phyloP scores from a whole-genome alignment of 306 rosid genomes.

The Prunus mume region DNA sequence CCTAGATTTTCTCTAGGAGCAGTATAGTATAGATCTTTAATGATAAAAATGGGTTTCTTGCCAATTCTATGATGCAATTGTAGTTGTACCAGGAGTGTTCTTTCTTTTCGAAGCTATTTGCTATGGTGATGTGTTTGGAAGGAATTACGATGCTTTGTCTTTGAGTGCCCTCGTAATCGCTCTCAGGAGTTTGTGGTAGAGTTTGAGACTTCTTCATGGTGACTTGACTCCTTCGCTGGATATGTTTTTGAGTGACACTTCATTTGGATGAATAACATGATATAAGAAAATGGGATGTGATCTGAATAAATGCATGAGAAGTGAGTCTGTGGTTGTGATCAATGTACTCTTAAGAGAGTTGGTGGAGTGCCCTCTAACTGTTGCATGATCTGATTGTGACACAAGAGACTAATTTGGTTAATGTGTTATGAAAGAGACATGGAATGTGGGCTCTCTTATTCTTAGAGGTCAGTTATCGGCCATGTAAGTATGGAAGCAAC shows the following conservation, averaged over 20 bases:
- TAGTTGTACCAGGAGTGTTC: constrained; percentile 57
- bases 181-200: constrained; percentile 32
- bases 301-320: constrained; percentile 59
- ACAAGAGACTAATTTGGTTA: constrained; percentile 2
- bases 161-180: constrained; percentile 30
- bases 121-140: constrained; percentile 40
- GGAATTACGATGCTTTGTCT: constrained; percentile 68
- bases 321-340: constrained; percentile 62
- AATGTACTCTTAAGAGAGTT: constrained; percentile 38
- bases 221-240: constrained; percentile 26
- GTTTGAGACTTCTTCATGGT: constrained; percentile 48
- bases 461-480: not conserved
- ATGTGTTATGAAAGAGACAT: constrained; percentile 2
- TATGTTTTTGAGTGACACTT: constrained; percentile 19
- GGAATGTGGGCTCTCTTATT: constrained; percentile 20
- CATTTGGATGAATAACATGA: constrained; percentile 23
- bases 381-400: constrained; percentile 24
- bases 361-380: constrained; percentile 30
- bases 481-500: constrained; percentile 11
- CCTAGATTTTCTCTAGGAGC: not conserved
- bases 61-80: constrained; percentile 6
- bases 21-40: not conserved
- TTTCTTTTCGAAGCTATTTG: constrained; percentile 46
- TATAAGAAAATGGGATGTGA: constrained; percentile 12
- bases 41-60: not conserved